Evolutionary conservation across 768 basidiomycete genomes (phyloP), one percentile per base, ranked within the genome.

Genomic region (Lentinula raphanica): DNA sequence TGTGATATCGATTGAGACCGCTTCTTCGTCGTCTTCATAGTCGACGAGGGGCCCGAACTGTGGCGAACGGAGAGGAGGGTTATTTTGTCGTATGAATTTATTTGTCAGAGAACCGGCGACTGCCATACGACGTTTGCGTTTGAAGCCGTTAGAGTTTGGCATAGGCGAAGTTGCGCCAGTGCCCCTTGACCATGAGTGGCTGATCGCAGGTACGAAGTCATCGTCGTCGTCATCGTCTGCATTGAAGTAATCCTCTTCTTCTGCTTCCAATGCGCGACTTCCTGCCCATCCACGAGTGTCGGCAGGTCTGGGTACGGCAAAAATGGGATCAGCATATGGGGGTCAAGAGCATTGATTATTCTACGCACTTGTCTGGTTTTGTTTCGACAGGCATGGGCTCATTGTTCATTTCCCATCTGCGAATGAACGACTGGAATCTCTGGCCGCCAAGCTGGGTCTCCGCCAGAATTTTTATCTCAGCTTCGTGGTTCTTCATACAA

Each of bases 221-320:
- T 79, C 77, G 32, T 79, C 75, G 63, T 94, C 94, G 42, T 93
- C 90, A 61, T 94, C 92, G 39, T 91, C 90, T 28, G 76, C 80
- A 64, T 95, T 93, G 80, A 97, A 98, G 74, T 97, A 98, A 59
- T 88, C 83, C 69, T 98, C 95, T 69, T 98, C 95, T 60, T 91
- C 89, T 5, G 78, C 78, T 62, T 92, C 91, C 58, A 85, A 70
- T 32, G 73, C 68, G 31, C 80, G 80, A 42, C 78, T 80, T 65
- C 71, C 74, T 60, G 76, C 72, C 73, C 78, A 77, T n/a, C 64
- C 63, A 25, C 79, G 79, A 55, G 72, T 68, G 53, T 76, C 73
- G 42, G 66, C 46, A 60, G 72, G 67, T 64, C 81, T 84, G 62
- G 42, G 17, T n/a, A 19, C 17, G 19, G 7, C n/a, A 19, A 19